Conservation (phyloP, 2,329 filamentous ascomycete species). For the Elsinoe ampelina region DNA sequence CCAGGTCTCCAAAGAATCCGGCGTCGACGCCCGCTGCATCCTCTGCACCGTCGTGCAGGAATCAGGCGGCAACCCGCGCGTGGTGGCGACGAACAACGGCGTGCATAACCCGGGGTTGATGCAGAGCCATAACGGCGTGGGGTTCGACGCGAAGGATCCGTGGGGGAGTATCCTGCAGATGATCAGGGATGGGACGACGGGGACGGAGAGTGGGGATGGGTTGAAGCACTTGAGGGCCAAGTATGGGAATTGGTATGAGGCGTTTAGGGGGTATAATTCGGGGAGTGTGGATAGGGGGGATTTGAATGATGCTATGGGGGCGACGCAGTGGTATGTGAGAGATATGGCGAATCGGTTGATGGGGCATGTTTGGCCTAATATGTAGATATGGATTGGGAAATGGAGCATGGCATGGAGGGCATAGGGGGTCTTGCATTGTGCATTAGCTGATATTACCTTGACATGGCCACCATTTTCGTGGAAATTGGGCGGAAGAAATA, state of each 20-base stretch:
- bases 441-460: too few relatives aligned
- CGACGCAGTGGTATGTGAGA: constrained; percentile 8
- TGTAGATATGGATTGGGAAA: not conserved
- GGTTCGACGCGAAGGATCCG: constrained; percentile 13
- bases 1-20: constrained; percentile 23
- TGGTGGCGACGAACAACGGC: constrained; percentile 33
- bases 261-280: constrained; percentile 7
- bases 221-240: constrained; percentile 15
- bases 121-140: constrained; percentile 35
- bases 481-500: too few relatives aligned
- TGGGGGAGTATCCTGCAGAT: constrained; percentile 10
- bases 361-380: not conserved
- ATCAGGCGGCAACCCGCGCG: constrained; percentile 39
- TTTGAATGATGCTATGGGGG: constrained; percentile 1
- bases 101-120: constrained; percentile 40
- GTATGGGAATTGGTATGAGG: constrained; percentile 10
- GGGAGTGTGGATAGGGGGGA: not conserved
- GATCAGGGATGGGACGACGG: constrained; percentile 7
- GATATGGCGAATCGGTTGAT: constrained; percentile 9
- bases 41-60: constrained; percentile 40
- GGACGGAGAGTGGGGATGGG: not conserved
- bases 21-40: constrained; percentile 35
- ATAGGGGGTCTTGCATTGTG: too few relatives aligned
- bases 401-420: not conserved
- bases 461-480: too few relatives aligned